Percentiles rank a stretch among this genome's conserved stretches.
phyloP scores from a whole-genome alignment of 257 asterid species.

The Rauvolfia tetraphylla region DNA sequence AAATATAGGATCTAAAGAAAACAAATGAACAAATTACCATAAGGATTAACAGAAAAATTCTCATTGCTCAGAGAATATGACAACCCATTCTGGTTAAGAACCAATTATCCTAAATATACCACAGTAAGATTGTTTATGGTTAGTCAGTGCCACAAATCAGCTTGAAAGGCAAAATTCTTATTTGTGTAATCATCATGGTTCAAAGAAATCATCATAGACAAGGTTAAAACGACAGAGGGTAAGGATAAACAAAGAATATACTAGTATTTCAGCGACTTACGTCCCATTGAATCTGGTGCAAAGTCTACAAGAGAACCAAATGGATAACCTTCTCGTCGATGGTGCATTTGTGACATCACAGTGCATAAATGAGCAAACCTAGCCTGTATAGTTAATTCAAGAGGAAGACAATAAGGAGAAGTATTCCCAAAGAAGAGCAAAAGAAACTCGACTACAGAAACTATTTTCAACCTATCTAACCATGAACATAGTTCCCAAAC shows the following conservation, averaged over 20 bases:
- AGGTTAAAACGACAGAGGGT: not conserved
- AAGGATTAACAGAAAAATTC: not conserved
- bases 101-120: not conserved
- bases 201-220: not conserved
- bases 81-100: not conserved
- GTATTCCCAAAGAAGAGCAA: not conserved
- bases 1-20: constrained; percentile 77
- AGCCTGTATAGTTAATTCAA: constrained; percentile 48
- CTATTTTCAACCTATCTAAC: not conserved
- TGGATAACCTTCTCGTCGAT: constrained; percentile 93
- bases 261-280: constrained; percentile 26
- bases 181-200: not conserved
- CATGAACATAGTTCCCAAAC: not conserved
- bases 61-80: not conserved
- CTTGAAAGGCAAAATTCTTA: not conserved
- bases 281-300: constrained; percentile 86
- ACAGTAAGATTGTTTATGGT: not conserved
- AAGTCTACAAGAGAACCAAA: constrained; percentile 98
- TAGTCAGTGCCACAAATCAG: not conserved
- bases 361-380: constrained; percentile 97
- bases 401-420: constrained; percentile 14
- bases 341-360: constrained; percentile 96
- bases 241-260: not conserved
- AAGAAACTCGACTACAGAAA: not conserved
- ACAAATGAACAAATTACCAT: not conserved